Percentiles rank a stretch among this genome's conserved stretches.
These are phyloP conservation scores for Tetradesmus obliquus DNA, from an alignment of 139 green algal genomes.

Conservation along the genomic window DNA sequence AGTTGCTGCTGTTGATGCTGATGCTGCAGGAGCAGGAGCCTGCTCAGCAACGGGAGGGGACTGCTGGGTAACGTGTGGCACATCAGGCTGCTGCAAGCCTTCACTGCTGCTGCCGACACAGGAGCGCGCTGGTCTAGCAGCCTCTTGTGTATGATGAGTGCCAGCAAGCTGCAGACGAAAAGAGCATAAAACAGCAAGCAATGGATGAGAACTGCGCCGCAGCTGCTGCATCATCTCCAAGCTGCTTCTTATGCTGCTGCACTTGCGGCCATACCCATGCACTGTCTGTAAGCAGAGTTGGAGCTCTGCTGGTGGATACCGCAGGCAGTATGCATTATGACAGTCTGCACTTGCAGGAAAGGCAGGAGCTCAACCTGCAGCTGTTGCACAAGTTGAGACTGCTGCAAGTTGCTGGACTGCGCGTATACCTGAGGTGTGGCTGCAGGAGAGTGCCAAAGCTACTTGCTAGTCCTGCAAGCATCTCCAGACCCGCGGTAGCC, in stretches of 20 bases:
- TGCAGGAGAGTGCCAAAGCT: slow-evolving; percentile 66
- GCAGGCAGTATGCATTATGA: not conserved
- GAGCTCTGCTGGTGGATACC: too few species aligned
- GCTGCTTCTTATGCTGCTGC: not conserved
- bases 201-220: not conserved
- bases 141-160: not conserved
- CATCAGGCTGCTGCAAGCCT: slow-evolving; percentile 10
- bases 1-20: slow-evolving; percentile 3
- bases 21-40: not conserved
- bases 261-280: not conserved
- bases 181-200: not conserved
- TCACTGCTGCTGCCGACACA: slow-evolving; percentile 29
- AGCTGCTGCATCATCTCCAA: not conserved
- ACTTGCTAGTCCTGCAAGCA: slow-evolving; percentile 69
- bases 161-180: not conserved
- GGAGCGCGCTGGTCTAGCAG: slow-evolving; percentile 13
- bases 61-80: not conserved
- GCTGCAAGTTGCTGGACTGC: not conserved
- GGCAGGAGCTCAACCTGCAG: not conserved
- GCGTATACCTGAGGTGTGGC: slow-evolving; percentile 62
- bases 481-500: slow-evolving; percentile 74
- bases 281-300: too few species aligned
- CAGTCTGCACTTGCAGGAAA: not conserved
- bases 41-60: slow-evolving; percentile 1
- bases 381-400: not conserved